Percentiles rank a stretch among this genome's conserved stretches.
These are phyloP conservation scores for Naganishia friedmannii DNA, from an alignment of 768 basidiomycete genomes.

Conservation along the genomic window DNA sequence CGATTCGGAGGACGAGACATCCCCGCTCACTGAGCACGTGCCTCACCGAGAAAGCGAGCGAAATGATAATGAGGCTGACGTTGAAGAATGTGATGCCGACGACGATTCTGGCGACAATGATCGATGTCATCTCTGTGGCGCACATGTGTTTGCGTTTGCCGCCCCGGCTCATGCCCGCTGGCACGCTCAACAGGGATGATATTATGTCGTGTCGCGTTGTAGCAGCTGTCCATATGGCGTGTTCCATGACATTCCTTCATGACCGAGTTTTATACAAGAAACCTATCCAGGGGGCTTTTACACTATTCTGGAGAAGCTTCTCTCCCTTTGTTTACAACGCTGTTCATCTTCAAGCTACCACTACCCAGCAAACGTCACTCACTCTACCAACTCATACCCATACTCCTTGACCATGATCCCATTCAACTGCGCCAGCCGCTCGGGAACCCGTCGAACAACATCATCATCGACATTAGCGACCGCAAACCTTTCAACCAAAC, in stretches of 20 bases:
- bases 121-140: background rate
- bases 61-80: background rate
- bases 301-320: no score
- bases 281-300: no score
- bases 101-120: background rate
- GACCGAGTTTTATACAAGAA: background rate
- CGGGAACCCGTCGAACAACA: slow-evolving; percentile 41
- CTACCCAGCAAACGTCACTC: no score
- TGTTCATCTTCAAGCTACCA: no score
- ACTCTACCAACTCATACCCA: background rate
- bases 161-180: slow-evolving; percentile 24
- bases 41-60: background rate
- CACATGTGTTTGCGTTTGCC: slow-evolving; percentile 24
- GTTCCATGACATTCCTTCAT: background rate
- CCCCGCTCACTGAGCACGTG: background rate
- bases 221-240: background rate
- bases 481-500: slow-evolving; percentile 60
- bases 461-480: slow-evolving; percentile 76
- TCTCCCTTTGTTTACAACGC: no score
- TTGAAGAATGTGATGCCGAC: background rate
- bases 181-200: slow-evolving; percentile 13
- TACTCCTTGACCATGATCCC: slow-evolving; percentile 23
- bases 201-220: background rate
- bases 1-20: slow-evolving; percentile 18
- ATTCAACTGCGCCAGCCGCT: slow-evolving; percentile 43